Percentiles rank a stretch among this genome's conserved stretches.
Evolutionary conservation across 1,284 basidiomycete species (phyloP).

Genomic region (Trichosporon inkin): DNA sequence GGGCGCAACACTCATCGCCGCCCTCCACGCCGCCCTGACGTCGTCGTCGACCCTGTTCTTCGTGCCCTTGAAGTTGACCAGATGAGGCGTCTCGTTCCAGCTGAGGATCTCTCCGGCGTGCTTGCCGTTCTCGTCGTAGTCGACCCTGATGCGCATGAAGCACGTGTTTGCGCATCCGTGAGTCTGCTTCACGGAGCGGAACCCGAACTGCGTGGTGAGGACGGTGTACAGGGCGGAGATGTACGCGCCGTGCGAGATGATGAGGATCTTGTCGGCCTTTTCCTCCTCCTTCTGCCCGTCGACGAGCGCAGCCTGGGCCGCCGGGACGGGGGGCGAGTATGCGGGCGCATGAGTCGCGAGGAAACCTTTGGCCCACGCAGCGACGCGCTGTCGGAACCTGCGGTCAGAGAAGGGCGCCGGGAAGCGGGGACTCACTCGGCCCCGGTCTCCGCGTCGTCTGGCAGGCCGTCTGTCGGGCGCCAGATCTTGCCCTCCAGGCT

Average conservation of each 20-base stretch:
- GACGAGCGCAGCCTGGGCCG: not conserved
- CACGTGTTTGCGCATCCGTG: constrained; percentile 34
- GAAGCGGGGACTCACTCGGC: constrained; percentile 22
- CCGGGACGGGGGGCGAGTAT: not conserved
- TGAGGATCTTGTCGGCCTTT: constrained; percentile 21
- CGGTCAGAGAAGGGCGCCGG: constrained; percentile 1
- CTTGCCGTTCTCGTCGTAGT: constrained; percentile 10
- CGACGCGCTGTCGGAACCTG: constrained; percentile 24
- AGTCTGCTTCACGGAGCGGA: constrained; percentile 22
- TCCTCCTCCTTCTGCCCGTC: not conserved
- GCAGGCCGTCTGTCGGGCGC: constrained; percentile 25
- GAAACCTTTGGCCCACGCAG: constrained; percentile 22
- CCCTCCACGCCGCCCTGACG: not conserved
- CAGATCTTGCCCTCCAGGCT: constrained; percentile 35
- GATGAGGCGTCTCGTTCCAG: constrained; percentile 34
- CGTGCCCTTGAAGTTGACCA: constrained; percentile 10
- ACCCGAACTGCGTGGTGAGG: constrained; percentile 21
- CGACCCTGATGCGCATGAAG: constrained; percentile 28
- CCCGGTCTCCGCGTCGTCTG: constrained; percentile 32
- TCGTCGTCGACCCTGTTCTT: constrained; percentile 6
- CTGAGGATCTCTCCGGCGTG: constrained; percentile 27
- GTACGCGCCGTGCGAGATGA: constrained; percentile 46
- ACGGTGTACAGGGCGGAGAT: constrained; percentile 29
- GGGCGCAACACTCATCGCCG: not conserved
- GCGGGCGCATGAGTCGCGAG: constrained; percentile 15